Evolutionary conservation across 768 basidiomycete genomes (phyloP).

Genomic region (Mycena maculata): DNA sequence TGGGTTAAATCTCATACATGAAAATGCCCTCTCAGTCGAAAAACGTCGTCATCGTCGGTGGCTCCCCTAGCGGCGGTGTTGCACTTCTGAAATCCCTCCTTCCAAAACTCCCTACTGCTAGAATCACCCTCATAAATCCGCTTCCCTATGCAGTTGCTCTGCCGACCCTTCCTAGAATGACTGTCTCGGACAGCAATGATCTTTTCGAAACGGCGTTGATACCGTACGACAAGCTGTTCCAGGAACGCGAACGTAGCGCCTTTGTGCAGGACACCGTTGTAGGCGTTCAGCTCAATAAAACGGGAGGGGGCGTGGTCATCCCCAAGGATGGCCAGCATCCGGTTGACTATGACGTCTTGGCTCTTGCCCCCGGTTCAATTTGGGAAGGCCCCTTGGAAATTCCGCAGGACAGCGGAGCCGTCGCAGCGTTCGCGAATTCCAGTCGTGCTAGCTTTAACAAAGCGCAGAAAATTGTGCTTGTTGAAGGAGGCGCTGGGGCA

Average conservation of each 20-base stretch:
- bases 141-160: conserved; percentile 53
- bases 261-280: conserved; percentile 51
- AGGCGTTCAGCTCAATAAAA: conserved; percentile 39
- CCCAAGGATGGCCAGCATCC: conserved; percentile 57
- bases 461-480: conserved; percentile 52
- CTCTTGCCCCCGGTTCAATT: conserved; percentile 64
- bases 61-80: background rate
- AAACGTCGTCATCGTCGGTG: conserved; percentile 23
- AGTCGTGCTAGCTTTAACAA: conserved; percentile 42
- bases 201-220: conserved; percentile 52
- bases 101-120: conserved; percentile 14
- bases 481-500: conserved; percentile 55
- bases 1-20: too few relatives aligned
- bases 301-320: conserved; percentile 60
- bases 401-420: conserved; percentile 41
- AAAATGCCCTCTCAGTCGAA: too few relatives aligned
- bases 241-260: conserved; percentile 52
- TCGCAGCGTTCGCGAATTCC: conserved; percentile 37
- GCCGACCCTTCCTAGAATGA: conserved; percentile 53
- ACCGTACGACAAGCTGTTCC: conserved; percentile 61
- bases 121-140: conserved; percentile 43
- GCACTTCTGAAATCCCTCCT: conserved; percentile 18
- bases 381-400: conserved; percentile 57
- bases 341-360: conserved; percentile 60
- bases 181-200: conserved; percentile 45